Conservation (phyloP, 2,329 filamentous ascomycete species). For the Clarireedia monteithiana region DNA sequence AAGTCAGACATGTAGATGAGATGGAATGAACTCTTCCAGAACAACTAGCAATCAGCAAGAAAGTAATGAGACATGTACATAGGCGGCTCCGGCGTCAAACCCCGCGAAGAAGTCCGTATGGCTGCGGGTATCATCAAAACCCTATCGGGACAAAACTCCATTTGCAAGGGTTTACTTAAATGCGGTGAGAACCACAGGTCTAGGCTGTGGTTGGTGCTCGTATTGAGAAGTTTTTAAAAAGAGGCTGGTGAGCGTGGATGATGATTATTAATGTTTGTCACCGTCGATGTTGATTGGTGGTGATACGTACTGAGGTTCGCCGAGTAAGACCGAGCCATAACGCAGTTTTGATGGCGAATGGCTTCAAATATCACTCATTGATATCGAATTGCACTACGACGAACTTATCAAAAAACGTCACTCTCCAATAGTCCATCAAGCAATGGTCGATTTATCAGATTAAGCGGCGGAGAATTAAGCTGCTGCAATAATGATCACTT, state of each 20-base stretch:
- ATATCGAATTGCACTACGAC: too few relatives aligned
- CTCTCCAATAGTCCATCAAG: too few relatives aligned
- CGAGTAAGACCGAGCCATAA: slow-evolving; percentile 4
- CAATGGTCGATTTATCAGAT: too few relatives aligned
- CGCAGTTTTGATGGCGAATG: too few relatives aligned
- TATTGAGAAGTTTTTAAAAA: neutral
- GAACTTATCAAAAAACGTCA: too few relatives aligned
- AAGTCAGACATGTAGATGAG: neutral
- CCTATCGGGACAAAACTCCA: neutral
- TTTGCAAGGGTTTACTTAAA: neutral
- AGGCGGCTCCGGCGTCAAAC: neutral
- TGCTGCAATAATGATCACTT: too few relatives aligned
- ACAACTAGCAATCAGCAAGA: neutral
- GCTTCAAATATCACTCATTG: too few relatives aligned
- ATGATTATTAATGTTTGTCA: neutral
- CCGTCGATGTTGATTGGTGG: neutral
- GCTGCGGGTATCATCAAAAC: neutral
- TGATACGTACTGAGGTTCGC: slow-evolving; percentile 3
- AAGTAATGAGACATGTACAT: neutral
- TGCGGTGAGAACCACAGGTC: slow-evolving; percentile 8
- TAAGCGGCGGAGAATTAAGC: too few relatives aligned
- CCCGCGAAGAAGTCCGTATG: slow-evolving; percentile 1
- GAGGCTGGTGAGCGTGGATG: slow-evolving; percentile 2
- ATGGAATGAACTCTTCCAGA: neutral
- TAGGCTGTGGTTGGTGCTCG: neutral